A percentile compares a stretch with the other conserved stretches of the same genome.
These are phyloP conservation scores for Scutellaria galericulata DNA, from an alignment of 257 asterid species.

Conservation along the genomic window DNA sequence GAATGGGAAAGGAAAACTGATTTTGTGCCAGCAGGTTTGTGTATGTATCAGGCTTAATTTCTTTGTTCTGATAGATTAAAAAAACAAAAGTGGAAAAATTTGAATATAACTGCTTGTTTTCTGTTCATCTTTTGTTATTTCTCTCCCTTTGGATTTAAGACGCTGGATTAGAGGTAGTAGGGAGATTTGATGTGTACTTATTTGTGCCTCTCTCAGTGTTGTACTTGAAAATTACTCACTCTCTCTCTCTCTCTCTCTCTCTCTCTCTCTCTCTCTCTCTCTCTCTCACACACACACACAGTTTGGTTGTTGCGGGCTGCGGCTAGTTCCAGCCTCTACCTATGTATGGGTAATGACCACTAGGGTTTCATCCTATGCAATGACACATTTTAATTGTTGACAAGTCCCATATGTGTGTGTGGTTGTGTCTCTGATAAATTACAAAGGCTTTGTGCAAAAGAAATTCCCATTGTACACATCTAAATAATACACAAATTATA, in stretches of 20 bases:
- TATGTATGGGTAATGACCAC: too few relatives aligned
- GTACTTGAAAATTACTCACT: not conserved
- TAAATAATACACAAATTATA: too few relatives aligned
- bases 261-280: too few relatives aligned
- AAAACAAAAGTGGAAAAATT: conserved; percentile 41
- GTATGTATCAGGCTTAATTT: conserved; percentile 66
- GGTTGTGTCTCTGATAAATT: too few relatives aligned
- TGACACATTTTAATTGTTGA: too few relatives aligned
- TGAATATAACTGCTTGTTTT: conserved; percentile 59
- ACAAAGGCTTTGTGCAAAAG: too few relatives aligned
- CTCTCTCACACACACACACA: not conserved
- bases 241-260: too few relatives aligned
- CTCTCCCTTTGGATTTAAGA: conserved; percentile 45
- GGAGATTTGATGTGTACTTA: conserved; percentile 49
- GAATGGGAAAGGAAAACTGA: conserved; percentile 44
- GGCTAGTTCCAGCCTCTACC: too few relatives aligned
- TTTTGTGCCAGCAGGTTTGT: conserved; percentile 47
- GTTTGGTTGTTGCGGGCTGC: too few relatives aligned
- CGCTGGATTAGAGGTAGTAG: conserved; percentile 58
- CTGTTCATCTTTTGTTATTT: conserved; percentile 37
- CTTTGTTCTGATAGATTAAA: conserved; percentile 54
- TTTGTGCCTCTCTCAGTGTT: conserved; percentile 18
- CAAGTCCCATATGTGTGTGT: too few relatives aligned
- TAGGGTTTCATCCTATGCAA: too few relatives aligned
- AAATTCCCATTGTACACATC: too few relatives aligned